Evolutionary conservation across 331 rosid species (phyloP).

Genomic region (Prunus yedoensis): DNA sequence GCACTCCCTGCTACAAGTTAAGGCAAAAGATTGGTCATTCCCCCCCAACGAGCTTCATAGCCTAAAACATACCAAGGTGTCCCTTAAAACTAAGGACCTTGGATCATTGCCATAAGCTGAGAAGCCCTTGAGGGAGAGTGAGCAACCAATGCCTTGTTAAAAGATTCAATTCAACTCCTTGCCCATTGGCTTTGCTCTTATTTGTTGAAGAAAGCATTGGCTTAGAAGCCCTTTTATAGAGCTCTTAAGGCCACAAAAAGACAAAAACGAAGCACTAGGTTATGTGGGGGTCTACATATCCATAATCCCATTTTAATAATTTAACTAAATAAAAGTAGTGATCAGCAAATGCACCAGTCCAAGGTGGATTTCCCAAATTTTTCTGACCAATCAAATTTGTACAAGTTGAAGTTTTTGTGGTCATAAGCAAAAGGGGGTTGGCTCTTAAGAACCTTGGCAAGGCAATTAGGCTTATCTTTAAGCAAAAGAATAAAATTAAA

Average conservation of each 20-base stretch:
- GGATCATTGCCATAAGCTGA: neutral
- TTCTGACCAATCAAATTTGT: neutral
- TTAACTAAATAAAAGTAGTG: neutral
- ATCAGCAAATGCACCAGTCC: neutral
- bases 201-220: slow-evolving; percentile 25
- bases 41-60: slow-evolving; percentile 27
- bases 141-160: slow-evolving; percentile 37
- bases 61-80: slow-evolving; percentile 6
- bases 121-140: slow-evolving; percentile 64
- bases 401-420: neutral
- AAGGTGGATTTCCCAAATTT: neutral
- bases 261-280: neutral
- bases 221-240: slow-evolving; percentile 40
- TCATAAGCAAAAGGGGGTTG: slow-evolving; percentile 5
- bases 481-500: slow-evolving; percentile 24
- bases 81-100: neutral
- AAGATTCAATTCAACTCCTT: neutral
- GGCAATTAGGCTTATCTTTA: slow-evolving; percentile 21
- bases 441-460: slow-evolving; percentile 32
- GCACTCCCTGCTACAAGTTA: neutral
- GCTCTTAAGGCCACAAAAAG: slow-evolving; percentile 5
- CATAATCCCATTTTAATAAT: too few relatives aligned
- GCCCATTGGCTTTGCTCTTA: neutral
- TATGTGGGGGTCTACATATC: slow-evolving; percentile 27
- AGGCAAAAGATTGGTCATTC: slow-evolving; percentile 26